Evolutionary conservation across 1,284 basidiomycete genomes (phyloP).

Genomic region (Ceratobasidium sp.): DNA sequence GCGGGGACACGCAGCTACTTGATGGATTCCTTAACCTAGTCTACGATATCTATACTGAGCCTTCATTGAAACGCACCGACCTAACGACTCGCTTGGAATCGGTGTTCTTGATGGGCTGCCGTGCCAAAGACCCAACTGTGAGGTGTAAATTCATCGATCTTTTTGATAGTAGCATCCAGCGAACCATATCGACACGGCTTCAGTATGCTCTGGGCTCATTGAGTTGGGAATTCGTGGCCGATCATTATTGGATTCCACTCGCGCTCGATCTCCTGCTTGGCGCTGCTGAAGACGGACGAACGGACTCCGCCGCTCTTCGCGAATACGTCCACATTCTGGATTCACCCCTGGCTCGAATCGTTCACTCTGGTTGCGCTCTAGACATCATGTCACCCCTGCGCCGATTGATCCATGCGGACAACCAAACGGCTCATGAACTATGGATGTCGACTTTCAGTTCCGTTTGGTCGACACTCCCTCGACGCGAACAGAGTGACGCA

Average conservation of each 20-base stretch:
- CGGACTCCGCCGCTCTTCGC: constrained; percentile 47
- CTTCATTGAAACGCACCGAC: constrained; percentile 86
- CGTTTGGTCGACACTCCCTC: constrained; percentile 86
- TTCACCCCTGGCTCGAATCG: constrained; percentile 45
- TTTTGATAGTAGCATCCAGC: constrained; percentile 88
- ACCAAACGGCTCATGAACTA: constrained; percentile 76
- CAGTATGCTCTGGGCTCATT: constrained; percentile 94
- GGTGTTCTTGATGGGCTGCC: constrained; percentile 92
- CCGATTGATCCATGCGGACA: constrained; percentile 83
- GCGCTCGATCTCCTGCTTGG: constrained; percentile 91
- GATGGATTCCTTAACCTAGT: constrained; percentile 90
- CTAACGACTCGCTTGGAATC: constrained; percentile 93
- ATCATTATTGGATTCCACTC: constrained; percentile 95
- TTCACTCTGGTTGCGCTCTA: constrained; percentile 54
- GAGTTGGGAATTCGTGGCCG: constrained; percentile 93
- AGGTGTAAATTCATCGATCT: constrained; percentile 91
- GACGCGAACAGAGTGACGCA: constrained; percentile 88
- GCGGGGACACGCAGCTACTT: constrained; percentile 75
- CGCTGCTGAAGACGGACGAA: constrained; percentile 62
- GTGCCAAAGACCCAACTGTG: constrained; percentile 79
- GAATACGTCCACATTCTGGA: constrained; percentile 41
- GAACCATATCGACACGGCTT: constrained; percentile 80
- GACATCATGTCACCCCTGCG: constrained; percentile 80
- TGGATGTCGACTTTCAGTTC: constrained; percentile 93
- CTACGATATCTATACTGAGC: constrained; percentile 93